Conservation (phyloP, 1,139 yeast species). For the Yamadazyma epiphylla region DNA sequence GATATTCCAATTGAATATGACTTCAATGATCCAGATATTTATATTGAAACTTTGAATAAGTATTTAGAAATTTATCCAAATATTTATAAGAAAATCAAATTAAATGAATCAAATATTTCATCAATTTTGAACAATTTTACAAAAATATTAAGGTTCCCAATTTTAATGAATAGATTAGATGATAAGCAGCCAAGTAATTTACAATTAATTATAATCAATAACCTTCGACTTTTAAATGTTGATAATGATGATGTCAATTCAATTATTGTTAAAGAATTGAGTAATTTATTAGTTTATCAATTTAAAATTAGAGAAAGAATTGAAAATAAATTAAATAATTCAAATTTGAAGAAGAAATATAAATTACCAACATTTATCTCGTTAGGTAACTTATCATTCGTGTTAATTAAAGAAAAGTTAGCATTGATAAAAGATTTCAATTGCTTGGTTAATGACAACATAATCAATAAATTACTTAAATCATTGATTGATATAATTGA, state of each 20-base stretch:
- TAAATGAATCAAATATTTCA: slow-evolving; percentile 29
- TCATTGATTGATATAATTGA: slow-evolving; percentile 24
- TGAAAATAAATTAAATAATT: slow-evolving; percentile 26
- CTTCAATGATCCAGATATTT: slow-evolving; percentile 42
- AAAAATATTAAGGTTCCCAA: slow-evolving; percentile 64
- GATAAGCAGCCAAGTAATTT: slow-evolving; percentile 47
- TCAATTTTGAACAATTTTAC: slow-evolving; percentile 47
- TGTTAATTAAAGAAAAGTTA: slow-evolving; percentile 36
- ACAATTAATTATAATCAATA: slow-evolving; percentile 49
- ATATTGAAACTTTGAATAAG: slow-evolving; percentile 55
- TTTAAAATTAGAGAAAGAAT: slow-evolving; percentile 57
- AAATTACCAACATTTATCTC: slow-evolving; percentile 69
- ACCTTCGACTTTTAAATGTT: slow-evolving; percentile 24
- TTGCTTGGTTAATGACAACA: slow-evolving; percentile 41
- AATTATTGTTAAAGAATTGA: slow-evolving; percentile 48
- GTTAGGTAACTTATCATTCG: slow-evolving; percentile 50
- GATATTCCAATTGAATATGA: slow-evolving; percentile 57
- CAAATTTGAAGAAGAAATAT: slow-evolving; percentile 23
- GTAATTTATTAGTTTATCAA: slow-evolving; percentile 52
- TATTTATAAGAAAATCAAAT: slow-evolving; percentile 32
- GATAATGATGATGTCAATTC: slow-evolving; percentile 35
- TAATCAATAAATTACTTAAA: slow-evolving; percentile 28
- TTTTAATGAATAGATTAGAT: slow-evolving; percentile 50
- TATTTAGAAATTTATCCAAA: slow-evolving; percentile 48
- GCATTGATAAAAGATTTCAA: slow-evolving; percentile 23